Percentiles rank a stretch among this genome's conserved stretches.
phyloP scores from a whole-genome alignment of 441 rosid species.

The Gossypium gossypioides region DNA sequence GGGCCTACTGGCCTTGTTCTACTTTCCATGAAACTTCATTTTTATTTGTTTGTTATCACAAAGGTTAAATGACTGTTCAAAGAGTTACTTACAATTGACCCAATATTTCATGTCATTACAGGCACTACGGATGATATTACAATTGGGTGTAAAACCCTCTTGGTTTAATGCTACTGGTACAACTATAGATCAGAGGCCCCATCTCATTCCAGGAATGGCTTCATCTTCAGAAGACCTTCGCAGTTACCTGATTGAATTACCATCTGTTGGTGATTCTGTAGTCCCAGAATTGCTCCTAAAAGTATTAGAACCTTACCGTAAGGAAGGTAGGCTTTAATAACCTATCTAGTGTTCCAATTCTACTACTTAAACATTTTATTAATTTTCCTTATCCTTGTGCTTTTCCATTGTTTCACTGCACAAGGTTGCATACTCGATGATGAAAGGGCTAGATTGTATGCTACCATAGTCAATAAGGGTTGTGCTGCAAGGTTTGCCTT shows the following conservation, averaged over 20 bases:
- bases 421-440: slow-evolving; percentile 88
- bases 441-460: slow-evolving; percentile 80
- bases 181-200: slow-evolving; percentile 62
- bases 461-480: slow-evolving; percentile 74
- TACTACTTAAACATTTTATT: slow-evolving; percentile 9
- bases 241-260: slow-evolving; percentile 72
- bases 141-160: slow-evolving; percentile 88
- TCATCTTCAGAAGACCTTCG: slow-evolving; percentile 72
- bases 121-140: slow-evolving; percentile 94
- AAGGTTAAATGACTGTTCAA: background rate
- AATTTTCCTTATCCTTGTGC: slow-evolving; percentile 8
- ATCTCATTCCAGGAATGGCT: slow-evolving; percentile 65
- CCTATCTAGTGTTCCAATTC: slow-evolving; percentile 8
- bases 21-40: background rate
- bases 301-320: slow-evolving; percentile 82
- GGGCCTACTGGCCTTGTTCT: background rate
- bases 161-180: slow-evolving; percentile 91
- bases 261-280: slow-evolving; percentile 74
- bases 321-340: slow-evolving; percentile 46
- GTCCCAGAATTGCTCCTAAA: slow-evolving; percentile 96
- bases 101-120: slow-evolving; percentile 21
- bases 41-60: background rate
- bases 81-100: background rate
- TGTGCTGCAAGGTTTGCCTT: slow-evolving; percentile 80
- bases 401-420: slow-evolving; percentile 21